Percentiles rank a stretch among this genome's conserved stretches.
phyloP scores from a whole-genome alignment of 2,329 filamentous ascomycete genomes.

The Trichocomaceae sp. region DNA sequence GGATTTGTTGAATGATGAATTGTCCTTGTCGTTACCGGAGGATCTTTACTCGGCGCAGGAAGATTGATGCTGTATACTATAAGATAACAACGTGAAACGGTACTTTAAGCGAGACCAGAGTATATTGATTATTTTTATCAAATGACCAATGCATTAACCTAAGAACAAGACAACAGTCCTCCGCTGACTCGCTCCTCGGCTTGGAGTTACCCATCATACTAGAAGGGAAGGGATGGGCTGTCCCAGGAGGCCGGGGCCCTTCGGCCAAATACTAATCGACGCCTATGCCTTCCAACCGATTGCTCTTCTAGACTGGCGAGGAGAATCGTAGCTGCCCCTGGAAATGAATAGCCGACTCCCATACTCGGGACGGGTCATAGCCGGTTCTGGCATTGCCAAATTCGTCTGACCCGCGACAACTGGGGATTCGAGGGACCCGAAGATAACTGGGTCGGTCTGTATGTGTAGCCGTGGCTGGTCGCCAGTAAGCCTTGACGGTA shows the following conservation, averaged over 20 bases:
- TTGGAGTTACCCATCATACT: not conserved
- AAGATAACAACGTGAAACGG: not conserved
- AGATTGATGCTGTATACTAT: not conserved
- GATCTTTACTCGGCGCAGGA: constrained; percentile 29
- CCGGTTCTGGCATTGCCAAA: not conserved
- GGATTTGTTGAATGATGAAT: constrained; percentile 66
- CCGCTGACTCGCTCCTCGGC: not conserved
- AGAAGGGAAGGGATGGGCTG: too few species aligned
- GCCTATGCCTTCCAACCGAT: not conserved
- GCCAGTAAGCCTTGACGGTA: not conserved
- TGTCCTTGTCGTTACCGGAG: constrained; percentile 57
- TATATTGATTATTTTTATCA: not conserved
- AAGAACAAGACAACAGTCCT: not conserved
- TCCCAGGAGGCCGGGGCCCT: not conserved
- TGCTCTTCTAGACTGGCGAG: not conserved
- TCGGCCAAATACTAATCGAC: not conserved
- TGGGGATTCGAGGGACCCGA: not conserved
- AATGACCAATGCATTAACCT: not conserved
- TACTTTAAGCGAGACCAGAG: not conserved
- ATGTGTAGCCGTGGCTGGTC: not conserved
- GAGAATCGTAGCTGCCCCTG: not conserved
- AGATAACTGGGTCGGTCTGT: not conserved
- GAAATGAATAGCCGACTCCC: not conserved
- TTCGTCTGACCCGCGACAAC: too few species aligned
- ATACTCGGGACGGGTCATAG: not conserved